These are phyloP conservation scores for Xylaria sp. DNA, from an alignment of 495 filamentous ascomycete genomes.

Conservation along the genomic window DNA sequence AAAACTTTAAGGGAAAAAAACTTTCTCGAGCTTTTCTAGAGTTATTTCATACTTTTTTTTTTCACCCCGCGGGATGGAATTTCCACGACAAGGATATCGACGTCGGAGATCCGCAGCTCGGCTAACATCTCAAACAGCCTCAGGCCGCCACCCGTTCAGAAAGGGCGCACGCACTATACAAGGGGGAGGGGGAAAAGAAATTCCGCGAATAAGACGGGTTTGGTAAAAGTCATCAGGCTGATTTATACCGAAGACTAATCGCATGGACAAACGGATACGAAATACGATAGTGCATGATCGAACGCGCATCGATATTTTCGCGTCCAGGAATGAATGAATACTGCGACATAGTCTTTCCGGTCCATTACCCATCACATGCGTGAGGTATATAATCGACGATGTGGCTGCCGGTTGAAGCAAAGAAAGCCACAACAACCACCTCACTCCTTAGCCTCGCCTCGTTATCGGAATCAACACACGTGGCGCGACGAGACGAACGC, in stretches of 20 bases:
- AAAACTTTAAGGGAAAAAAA: background rate
- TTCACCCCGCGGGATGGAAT: background rate
- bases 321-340: background rate
- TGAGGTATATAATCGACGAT: background rate
- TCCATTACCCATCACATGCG: background rate
- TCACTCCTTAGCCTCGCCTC: background rate
- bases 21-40: background rate
- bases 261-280: background rate
- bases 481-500: background rate
- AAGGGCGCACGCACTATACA: background rate
- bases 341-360: background rate
- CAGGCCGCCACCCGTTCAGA: background rate
- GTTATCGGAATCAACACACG: background rate
- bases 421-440: background rate
- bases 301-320: background rate
- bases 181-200: too few species aligned
- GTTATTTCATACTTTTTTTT: background rate
- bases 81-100: background rate
- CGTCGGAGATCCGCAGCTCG: constrained; percentile 2
- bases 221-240: background rate
- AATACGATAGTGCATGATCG: background rate
- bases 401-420: background rate
- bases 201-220: background rate
- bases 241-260: background rate
- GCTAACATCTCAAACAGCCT: background rate